phyloP scores from a whole-genome alignment of 192 early-diverging fungal species.

The Umbelopsis sp. region DNA sequence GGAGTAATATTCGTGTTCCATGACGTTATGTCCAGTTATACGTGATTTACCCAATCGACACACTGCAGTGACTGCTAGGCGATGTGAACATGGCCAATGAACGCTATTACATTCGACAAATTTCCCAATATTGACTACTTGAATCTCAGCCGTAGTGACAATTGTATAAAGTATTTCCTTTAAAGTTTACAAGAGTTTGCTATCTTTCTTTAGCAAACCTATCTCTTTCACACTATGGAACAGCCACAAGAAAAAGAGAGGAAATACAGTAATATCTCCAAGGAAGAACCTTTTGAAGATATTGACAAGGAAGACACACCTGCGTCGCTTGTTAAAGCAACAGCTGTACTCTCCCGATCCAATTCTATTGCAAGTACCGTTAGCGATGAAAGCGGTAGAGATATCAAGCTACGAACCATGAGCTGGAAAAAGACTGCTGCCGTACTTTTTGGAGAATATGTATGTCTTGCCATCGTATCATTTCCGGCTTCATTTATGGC shows the following conservation, averaged over 20 bases:
- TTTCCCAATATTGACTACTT: not conserved
- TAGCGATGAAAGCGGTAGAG: slow-evolving; percentile 6
- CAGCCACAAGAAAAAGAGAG: not conserved
- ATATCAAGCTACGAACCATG: slow-evolving; percentile 13
- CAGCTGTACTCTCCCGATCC: not conserved
- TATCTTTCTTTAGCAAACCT: not conserved
- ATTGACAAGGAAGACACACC: not conserved
- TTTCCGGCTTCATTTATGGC: slow-evolving; percentile 14
- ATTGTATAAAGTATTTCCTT: not conserved
- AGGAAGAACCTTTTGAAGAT: not conserved
- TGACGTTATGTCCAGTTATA: not conserved
- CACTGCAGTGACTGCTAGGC: not conserved
- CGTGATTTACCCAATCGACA: not conserved
- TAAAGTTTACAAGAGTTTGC: not conserved
- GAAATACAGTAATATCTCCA: not conserved
- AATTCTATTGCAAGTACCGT: slow-evolving; percentile 1
- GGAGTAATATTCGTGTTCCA: not conserved
- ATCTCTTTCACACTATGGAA: not conserved
- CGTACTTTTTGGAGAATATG: slow-evolving; percentile 5
- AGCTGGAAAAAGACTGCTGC: slow-evolving; percentile 9
- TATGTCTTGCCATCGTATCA: slow-evolving; percentile 8
- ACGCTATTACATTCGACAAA: not conserved
- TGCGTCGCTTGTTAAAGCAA: not conserved
- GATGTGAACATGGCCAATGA: not conserved
- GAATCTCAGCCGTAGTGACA: not conserved